Evolutionary conservation across 352 stramenopile genomes (phyloP).

Genomic region (Globisporangium spinosum): DNA sequence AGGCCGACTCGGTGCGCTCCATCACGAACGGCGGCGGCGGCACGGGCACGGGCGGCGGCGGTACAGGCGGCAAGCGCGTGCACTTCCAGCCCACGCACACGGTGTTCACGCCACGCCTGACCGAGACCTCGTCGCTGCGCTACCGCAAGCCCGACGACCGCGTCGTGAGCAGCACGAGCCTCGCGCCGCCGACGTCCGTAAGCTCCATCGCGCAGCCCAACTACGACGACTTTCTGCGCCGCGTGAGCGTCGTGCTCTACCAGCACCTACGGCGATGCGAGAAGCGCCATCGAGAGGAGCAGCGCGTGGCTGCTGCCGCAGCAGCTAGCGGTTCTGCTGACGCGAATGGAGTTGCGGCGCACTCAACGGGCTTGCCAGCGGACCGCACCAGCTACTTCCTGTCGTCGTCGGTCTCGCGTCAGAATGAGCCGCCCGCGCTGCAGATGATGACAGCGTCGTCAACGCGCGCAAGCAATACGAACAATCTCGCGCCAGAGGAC

Average conservation of each 20-base stretch:
- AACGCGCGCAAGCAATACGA: not conserved
- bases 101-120: constrained; percentile 77
- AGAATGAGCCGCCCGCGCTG: constrained; percentile 9
- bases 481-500: constrained; percentile 16
- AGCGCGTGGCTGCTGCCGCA: constrained; percentile 22
- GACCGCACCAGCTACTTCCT: constrained; percentile 18
- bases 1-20: constrained; percentile 18
- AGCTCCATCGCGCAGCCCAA: constrained; percentile 87
- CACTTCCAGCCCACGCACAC: constrained; percentile 86
- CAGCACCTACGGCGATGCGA: constrained; percentile 87
- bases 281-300: constrained; percentile 69
- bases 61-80: constrained; percentile 43
- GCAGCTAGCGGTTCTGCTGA: not conserved
- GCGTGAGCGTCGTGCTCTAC: constrained; percentile 88
- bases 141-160: constrained; percentile 83
- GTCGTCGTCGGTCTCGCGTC: constrained; percentile 6
- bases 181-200: constrained; percentile 66
- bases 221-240: constrained; percentile 87
- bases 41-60: too few relatives aligned
- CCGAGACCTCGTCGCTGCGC: constrained; percentile 57
- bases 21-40: not conserved
- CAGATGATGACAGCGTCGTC: constrained; percentile 1
- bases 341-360: not conserved
- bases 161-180: constrained; percentile 49
- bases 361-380: not conserved